Base-by-base conservation (phyloP, 495 filamentous ascomycete genomes). In the Trichocladium uniseriatum region DNA sequence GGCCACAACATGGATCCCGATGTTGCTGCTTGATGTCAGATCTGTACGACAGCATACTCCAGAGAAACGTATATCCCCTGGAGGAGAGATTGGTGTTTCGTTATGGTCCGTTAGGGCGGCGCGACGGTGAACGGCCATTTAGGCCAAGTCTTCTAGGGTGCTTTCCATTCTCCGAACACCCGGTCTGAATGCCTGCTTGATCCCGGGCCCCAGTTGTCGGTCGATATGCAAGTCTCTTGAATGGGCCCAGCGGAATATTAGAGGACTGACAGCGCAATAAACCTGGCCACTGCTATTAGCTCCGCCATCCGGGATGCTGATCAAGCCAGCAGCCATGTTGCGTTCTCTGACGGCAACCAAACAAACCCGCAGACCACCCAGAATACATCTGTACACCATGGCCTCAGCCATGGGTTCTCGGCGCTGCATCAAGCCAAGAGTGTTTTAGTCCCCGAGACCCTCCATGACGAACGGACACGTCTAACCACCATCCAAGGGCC, bases 361-460 rank as follows among this genome's bases (percentile, higher is more conserved):
- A 27, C 41, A 49, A 38, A 45, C 32, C 43, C 38, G 44, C 53
- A 48, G 22, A 38, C 21, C 43, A 11, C n/a, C 46, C 44, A 49
- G 43, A 40, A 42, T 43, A 20, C 14, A 21, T 16, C 49, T 13
- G 42, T 38, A 49, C 29, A 47, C 16, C 47, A 42, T 38, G 22
- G 38, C 43, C 45, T 38, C 27, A 34, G 46, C 38, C 51, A 32
- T 49, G 53, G 22, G 22, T 28, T 48, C 43, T 46, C 38, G 46
- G 20, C 20, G 45, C 50, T 57, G 59, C 54, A 54, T 51, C 50
- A 58, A 53, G 49, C 51, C 54, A 55, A 59, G 51, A 51, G 31
- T 38, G 54, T 53, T 53, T 56, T 46, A 43, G 55, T 32, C 52
- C 41, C 32, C 35, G 43, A 43, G 43, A 27, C 15, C 43, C 47